Evolutionary conservation across 352 stramenopile species (phyloP).

Genomic region (Phytophthora idaei): DNA sequence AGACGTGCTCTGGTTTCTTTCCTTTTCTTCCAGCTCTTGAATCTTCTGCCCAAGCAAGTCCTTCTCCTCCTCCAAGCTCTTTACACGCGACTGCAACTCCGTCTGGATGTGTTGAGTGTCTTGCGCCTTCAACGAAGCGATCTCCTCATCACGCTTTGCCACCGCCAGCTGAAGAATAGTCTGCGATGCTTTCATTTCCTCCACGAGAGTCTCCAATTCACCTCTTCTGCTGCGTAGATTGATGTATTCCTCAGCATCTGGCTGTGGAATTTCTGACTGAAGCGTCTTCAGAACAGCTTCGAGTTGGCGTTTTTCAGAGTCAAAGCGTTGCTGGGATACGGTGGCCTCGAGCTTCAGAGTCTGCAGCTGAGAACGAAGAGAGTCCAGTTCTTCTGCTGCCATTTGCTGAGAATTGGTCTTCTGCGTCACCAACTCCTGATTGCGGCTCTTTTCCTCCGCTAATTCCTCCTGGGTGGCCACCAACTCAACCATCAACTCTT

Average conservation of each 20-base stretch:
- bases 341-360: conserved; percentile 24
- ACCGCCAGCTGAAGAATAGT: conserved; percentile 26
- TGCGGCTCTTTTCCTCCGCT: conserved; percentile 25
- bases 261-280: conserved; percentile 1
- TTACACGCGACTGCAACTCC: conserved; percentile 35
- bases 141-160: conserved; percentile 34
- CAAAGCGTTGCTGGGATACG: conserved; percentile 16
- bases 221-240: conserved; percentile 11
- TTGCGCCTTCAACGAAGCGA: conserved; percentile 17
- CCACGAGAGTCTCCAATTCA: conserved; percentile 18
- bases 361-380: conserved; percentile 35
- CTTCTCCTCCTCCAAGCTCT: conserved; percentile 45
- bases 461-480: conserved; percentile 23
- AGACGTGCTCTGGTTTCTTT: neutral
- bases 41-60: conserved; percentile 32
- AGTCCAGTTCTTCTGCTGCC: conserved; percentile 40
- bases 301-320: conserved; percentile 31
- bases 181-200: conserved; percentile 25
- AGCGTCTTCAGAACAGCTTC: conserved; percentile 29
- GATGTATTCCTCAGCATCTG: conserved; percentile 7
- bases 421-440: conserved; percentile 26
- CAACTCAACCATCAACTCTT: conserved; percentile 30
- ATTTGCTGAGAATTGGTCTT: conserved; percentile 32
- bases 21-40: conserved; percentile 16
- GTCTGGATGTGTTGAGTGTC: conserved; percentile 1